Evolutionary conservation across 1,284 basidiomycete genomes (phyloP).

Genomic region (Cutaneotrichosporon sp.): DNA sequence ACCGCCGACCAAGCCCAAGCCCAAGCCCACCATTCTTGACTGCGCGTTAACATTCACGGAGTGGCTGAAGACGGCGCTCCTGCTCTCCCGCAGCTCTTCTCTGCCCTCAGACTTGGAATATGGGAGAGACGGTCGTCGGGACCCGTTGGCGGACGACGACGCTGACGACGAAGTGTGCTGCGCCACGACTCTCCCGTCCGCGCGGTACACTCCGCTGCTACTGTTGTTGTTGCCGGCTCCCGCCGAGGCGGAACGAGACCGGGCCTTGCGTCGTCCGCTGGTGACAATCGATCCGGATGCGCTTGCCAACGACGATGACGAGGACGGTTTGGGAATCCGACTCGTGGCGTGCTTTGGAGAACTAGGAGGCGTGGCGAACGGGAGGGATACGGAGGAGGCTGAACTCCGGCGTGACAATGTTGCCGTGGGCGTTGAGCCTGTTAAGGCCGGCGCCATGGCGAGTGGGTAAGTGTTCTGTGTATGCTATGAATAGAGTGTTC

Average conservation of each 20-base stretch:
- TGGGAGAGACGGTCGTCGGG: too few relatives aligned
- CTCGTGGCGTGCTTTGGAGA: conserved; percentile 4
- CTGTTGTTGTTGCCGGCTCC: too few relatives aligned
- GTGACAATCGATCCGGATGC: too few relatives aligned
- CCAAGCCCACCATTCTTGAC: not conserved
- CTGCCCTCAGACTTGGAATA: too few relatives aligned
- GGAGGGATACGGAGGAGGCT: conserved; percentile 7
- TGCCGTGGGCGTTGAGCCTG: conserved; percentile 2
- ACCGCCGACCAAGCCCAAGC: not conserved
- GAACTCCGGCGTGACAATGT: conserved; percentile 16
- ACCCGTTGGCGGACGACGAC: not conserved
- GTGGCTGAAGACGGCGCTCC: not conserved
- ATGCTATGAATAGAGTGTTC: too few relatives aligned
- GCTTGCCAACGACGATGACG: not conserved
- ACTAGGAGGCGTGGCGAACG: conserved; percentile 17
- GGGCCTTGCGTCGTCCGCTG: too few relatives aligned
- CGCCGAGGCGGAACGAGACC: conserved; percentile 5
- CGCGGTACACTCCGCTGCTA: too few relatives aligned
- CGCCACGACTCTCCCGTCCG: too few relatives aligned
- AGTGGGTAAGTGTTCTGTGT: too few relatives aligned
- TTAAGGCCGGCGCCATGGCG: not conserved
- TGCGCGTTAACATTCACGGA: not conserved
- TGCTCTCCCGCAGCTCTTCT: too few relatives aligned
- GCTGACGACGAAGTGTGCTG: not conserved
- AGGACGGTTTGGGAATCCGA: conserved; percentile 6